Evolutionary conservation across 129 eudicot genomes (phyloP).

Genomic region (Sambucus nigra): DNA sequence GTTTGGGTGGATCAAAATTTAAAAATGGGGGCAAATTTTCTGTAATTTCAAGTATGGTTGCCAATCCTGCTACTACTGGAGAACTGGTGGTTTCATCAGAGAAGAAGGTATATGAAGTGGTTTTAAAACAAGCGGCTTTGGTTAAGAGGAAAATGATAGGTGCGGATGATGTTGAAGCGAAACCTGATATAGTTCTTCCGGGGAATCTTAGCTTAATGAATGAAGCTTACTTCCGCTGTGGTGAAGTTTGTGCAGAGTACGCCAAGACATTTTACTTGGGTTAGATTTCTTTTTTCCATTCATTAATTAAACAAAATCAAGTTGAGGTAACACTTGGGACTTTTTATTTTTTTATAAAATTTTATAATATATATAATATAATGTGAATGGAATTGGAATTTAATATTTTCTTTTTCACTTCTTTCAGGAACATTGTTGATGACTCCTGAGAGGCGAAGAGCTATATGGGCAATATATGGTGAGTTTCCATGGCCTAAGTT

Average conservation of each 20-base stretch:
- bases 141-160: slow-evolving; percentile 54
- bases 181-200: slow-evolving; percentile 81
- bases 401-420: no score
- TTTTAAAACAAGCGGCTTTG: slow-evolving; percentile 93
- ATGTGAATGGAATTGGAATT: background rate
- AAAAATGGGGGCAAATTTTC: slow-evolving; percentile 28
- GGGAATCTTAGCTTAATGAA: slow-evolving; percentile 60
- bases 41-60: slow-evolving; percentile 57
- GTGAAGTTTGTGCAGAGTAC: slow-evolving; percentile 99
- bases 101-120: slow-evolving; percentile 89
- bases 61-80: slow-evolving; percentile 61
- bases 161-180: slow-evolving; percentile 56
- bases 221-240: slow-evolving; percentile 95
- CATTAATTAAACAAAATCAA: background rate
- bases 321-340: slow-evolving; percentile 12
- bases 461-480: slow-evolving; percentile 96
- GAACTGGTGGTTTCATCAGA: slow-evolving; percentile 77
- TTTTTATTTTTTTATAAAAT: background rate
- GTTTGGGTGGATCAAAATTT: no score
- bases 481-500: slow-evolving; percentile 11
- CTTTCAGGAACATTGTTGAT: slow-evolving; percentile 73
- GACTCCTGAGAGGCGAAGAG: slow-evolving; percentile 81
- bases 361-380: slow-evolving; percentile 3
- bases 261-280: slow-evolving; percentile 98
- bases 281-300: slow-evolving; percentile 11